Conservation (phyloP, 2,329 filamentous ascomycete species). For the Aspergillus fijiensis region DNA sequence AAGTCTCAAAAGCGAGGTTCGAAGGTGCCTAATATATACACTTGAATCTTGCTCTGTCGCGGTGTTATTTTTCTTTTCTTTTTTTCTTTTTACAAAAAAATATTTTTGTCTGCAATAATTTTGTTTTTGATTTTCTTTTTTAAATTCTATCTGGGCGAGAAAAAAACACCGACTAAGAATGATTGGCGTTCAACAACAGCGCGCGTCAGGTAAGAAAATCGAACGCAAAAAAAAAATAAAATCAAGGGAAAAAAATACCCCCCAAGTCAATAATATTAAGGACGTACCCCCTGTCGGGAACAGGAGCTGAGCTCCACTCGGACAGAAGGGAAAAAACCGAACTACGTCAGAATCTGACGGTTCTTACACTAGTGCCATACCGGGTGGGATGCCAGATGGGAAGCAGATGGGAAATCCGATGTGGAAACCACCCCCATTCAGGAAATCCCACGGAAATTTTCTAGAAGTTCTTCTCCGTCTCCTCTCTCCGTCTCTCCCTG, state of each 20-base stretch:
- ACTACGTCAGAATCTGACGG: conserved; percentile 21
- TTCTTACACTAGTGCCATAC: conserved; percentile 16
- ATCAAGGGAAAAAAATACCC: conserved; percentile 9
- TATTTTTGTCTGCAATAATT: conserved; percentile 6
- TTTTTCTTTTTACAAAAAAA: conserved; percentile 14
- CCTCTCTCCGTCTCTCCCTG: conserved; percentile 4
- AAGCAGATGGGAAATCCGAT: neutral
- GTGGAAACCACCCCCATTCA: conserved; percentile 10
- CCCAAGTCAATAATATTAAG: conserved; percentile 7
- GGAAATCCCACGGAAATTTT: conserved; percentile 28
- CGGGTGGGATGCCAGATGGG: conserved; percentile 17
- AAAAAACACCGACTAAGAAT: conserved; percentile 11
- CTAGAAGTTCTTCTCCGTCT: conserved; percentile 21
- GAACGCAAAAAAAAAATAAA: conserved; percentile 7
- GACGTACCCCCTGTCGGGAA: conserved; percentile 19
- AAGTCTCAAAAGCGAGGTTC: conserved; percentile 15
- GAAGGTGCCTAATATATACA: conserved; percentile 22
- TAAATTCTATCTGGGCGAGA: neutral
- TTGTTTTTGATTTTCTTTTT: neutral
- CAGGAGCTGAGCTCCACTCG: conserved; percentile 23
- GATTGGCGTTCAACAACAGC: conserved; percentile 11
- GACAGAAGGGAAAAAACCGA: conserved; percentile 15
- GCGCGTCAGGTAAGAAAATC: conserved; percentile 9
- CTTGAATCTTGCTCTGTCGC: neutral
- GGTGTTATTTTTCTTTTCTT: conserved; percentile 9